These are phyloP conservation scores for Besnoitia besnoiti DNA, from an alignment of 169 alveolate species.

Conservation along the genomic window DNA sequence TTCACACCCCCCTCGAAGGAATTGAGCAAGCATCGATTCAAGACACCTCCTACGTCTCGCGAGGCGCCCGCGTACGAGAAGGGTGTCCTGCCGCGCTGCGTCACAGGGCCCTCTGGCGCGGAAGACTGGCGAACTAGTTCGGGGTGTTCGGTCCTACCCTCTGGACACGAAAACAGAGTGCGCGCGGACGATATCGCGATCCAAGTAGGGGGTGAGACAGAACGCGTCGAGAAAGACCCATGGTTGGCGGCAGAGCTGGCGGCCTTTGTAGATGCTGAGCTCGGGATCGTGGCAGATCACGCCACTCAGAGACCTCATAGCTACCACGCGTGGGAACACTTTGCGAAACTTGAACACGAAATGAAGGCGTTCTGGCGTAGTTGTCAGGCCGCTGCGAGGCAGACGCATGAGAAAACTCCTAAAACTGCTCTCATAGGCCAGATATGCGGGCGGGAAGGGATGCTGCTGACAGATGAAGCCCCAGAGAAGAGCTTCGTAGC, in stretches of 20 bases:
- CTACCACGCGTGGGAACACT: slow-evolving; percentile 19
- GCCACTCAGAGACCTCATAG: slow-evolving; percentile 23
- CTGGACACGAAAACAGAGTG: not conserved
- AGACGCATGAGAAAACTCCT: too few species aligned
- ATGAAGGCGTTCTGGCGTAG: not conserved
- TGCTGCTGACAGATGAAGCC: not conserved
- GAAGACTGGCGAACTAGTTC: not conserved
- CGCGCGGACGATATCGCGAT: not conserved
- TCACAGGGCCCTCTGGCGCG: not conserved
- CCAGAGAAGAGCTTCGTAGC: not conserved
- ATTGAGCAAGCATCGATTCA: not conserved
- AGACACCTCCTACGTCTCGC: not conserved
- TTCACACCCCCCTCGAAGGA: not conserved
- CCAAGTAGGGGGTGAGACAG: not conserved
- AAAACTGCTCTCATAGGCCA: not conserved
- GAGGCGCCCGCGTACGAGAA: not conserved
- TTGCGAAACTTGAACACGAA: not conserved
- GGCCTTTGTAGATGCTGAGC: not conserved
- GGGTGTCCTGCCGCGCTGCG: not conserved
- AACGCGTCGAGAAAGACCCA: not conserved
- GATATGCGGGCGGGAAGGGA: not conserved
- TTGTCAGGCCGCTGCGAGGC: not conserved
- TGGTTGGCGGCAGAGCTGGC: not conserved
- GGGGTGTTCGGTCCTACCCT: not conserved
- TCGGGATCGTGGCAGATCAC: not conserved